phyloP scores from a whole-genome alignment of 768 basidiomycete genomes.

The Mycena crocata region DNA sequence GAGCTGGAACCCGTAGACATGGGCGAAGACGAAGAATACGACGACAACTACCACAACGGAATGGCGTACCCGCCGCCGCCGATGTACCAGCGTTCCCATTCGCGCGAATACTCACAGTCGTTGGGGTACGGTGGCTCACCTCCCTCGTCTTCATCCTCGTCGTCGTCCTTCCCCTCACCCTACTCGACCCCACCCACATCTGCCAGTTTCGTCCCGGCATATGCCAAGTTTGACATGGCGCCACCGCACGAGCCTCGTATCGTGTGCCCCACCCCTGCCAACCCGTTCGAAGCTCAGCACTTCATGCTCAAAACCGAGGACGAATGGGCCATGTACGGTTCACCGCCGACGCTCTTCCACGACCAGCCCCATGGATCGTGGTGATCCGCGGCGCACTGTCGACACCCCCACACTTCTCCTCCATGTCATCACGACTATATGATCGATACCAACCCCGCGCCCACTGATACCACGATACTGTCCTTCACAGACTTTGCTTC shows the following conservation, averaged over 20 bases:
- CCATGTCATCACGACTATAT: slow-evolving; percentile 4
- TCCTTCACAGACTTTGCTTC: slow-evolving; percentile 7
- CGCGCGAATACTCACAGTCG: not conserved
- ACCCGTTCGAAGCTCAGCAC: slow-evolving; percentile 29
- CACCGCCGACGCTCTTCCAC: slow-evolving; percentile 19
- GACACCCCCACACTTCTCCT: not conserved
- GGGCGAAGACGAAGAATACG: slow-evolving; percentile 27
- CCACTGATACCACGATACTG: not conserved
- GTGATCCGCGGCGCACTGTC: slow-evolving; percentile 16
- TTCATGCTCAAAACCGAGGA: slow-evolving; percentile 32
- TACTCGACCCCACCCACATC: slow-evolving; percentile 22
- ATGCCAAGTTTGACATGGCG: slow-evolving; percentile 18
- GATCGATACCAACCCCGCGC: slow-evolving; percentile 12
- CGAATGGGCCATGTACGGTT: slow-evolving; percentile 28
- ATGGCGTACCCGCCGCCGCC: not conserved
- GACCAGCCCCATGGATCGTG: slow-evolving; percentile 12
- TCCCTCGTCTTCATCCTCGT: slow-evolving; percentile 19
- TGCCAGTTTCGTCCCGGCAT: slow-evolving; percentile 12
- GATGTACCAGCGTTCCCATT: slow-evolving; percentile 2
- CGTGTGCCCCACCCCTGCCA: slow-evolving; percentile 26
- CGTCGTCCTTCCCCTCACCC: slow-evolving; percentile 8
- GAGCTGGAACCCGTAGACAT: slow-evolving; percentile 29
- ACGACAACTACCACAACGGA: slow-evolving; percentile 14
- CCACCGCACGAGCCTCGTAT: slow-evolving; percentile 14
- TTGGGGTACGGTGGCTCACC: slow-evolving; percentile 14